phyloP scores from a whole-genome alignment of 441 rosid genomes.

The Pelargonium cotyledonis region DNA sequence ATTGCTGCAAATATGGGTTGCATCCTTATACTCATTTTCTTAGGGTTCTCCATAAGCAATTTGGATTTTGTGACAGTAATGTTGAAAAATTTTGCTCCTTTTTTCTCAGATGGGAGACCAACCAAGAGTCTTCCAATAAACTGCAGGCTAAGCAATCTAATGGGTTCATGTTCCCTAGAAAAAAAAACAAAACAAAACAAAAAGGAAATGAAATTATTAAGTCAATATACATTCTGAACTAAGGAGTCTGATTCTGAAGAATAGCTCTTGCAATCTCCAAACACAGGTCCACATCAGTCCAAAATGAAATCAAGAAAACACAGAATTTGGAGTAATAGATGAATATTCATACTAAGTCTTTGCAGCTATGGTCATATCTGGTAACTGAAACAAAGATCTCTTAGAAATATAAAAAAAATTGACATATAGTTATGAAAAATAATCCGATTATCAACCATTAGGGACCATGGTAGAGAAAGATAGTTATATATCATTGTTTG shows the following conservation, averaged over 20 bases:
- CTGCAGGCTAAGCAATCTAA: conserved; percentile 92
- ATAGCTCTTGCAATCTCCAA: not conserved
- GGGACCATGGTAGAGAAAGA: not conserved
- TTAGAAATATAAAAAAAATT: not conserved
- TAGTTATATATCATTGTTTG: not conserved
- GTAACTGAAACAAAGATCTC: not conserved
- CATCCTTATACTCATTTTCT: conserved; percentile 50
- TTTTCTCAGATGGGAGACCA: conserved; percentile 88
- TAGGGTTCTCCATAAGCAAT: conserved; percentile 54
- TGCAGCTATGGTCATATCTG: not conserved
- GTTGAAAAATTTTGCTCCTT: conserved; percentile 74
- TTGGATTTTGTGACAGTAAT: conserved; percentile 77
- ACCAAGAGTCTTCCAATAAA: conserved; percentile 88
- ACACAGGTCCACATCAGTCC: not conserved
- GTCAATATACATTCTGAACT: not conserved
- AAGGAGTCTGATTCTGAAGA: not conserved
- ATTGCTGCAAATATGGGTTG: conserved; percentile 71
- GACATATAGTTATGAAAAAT: not conserved
- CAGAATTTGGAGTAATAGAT: not conserved
- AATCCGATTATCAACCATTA: not conserved
- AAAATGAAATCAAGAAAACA: not conserved
- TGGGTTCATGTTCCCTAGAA: conserved; percentile 81
- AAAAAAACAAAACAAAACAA: conserved; percentile 26
- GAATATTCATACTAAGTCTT: not conserved
- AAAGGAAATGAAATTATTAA: not conserved